phyloP scores from a whole-genome alignment of 2,329 filamentous ascomycete species.

The Trichophyton simii region DNA sequence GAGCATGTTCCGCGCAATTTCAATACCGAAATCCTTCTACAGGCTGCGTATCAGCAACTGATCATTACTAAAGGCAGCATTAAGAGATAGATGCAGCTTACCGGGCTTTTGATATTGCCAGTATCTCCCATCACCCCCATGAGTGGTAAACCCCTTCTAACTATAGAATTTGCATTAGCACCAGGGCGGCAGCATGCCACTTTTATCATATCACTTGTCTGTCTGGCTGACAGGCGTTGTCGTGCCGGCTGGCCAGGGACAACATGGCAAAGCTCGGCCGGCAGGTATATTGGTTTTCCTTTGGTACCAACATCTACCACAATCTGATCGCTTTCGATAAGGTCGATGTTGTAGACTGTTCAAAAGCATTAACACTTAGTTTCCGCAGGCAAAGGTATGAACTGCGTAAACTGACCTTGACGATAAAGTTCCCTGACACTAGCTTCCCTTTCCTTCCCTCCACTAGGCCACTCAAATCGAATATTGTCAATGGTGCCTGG shows the following conservation, averaged over 20 bases:
- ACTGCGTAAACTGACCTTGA: neutral
- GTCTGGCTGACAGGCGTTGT: conserved; percentile 44
- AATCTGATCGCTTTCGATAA: conserved; percentile 32
- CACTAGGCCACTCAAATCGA: conserved; percentile 1
- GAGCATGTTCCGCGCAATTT: conserved; percentile 12
- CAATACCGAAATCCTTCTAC: conserved; percentile 13
- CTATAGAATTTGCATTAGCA: conserved; percentile 55
- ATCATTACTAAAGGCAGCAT: neutral
- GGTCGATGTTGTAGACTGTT: neutral
- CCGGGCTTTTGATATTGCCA: neutral
- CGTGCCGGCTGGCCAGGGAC: conserved; percentile 52
- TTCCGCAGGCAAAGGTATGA: neutral
- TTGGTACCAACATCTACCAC: conserved; percentile 54
- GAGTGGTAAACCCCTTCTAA: conserved; percentile 34
- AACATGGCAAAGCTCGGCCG: conserved; percentile 53
- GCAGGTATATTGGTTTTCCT: conserved; percentile 49
- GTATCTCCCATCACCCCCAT: conserved; percentile 5
- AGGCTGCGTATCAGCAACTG: neutral
- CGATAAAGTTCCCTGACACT: conserved; percentile 5
- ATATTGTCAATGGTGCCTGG: neutral
- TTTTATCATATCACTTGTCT: conserved; percentile 56
- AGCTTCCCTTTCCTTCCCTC: neutral
- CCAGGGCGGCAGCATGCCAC: conserved; percentile 58
- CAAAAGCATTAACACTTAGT: neutral
- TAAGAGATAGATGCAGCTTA: neutral